Conservation (phyloP, 108 stramenopile species). For the Skeletonema tropicum region DNA sequence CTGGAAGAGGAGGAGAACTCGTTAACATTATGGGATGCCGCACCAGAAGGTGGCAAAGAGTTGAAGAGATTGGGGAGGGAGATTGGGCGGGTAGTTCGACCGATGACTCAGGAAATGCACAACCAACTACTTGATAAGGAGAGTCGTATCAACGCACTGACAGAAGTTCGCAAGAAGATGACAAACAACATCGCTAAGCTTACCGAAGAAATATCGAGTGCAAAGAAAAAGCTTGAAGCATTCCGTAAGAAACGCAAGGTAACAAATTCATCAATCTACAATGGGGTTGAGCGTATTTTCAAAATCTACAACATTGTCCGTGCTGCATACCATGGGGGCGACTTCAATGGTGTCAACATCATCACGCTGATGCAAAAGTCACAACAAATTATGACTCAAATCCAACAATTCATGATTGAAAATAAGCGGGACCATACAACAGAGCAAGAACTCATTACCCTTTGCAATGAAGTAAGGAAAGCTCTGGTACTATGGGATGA, state of each 20-base stretch:
- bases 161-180: neutral
- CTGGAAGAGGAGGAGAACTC: neutral
- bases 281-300: neutral
- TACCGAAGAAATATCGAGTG: neutral
- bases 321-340: slow-evolving; percentile 9
- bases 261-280: neutral
- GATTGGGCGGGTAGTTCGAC: too few species aligned
- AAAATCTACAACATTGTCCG: neutral
- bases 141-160: neutral
- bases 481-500: slow-evolving; percentile 4
- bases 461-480: neutral
- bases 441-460: neutral
- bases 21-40: neutral
- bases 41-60: neutral
- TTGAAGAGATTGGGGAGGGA: neutral
- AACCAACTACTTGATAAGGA: neutral
- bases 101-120: neutral
- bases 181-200: neutral
- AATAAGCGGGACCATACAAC: neutral
- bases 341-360: slow-evolving; percentile 14
- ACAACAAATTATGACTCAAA: neutral
- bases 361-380: slow-evolving; percentile 3
- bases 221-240: neutral
- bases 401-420: slow-evolving; percentile 1
- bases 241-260: neutral